Conservation (phyloP, 2,329 filamentous ascomycete species). For the Nigrospora osmanthi region DNA sequence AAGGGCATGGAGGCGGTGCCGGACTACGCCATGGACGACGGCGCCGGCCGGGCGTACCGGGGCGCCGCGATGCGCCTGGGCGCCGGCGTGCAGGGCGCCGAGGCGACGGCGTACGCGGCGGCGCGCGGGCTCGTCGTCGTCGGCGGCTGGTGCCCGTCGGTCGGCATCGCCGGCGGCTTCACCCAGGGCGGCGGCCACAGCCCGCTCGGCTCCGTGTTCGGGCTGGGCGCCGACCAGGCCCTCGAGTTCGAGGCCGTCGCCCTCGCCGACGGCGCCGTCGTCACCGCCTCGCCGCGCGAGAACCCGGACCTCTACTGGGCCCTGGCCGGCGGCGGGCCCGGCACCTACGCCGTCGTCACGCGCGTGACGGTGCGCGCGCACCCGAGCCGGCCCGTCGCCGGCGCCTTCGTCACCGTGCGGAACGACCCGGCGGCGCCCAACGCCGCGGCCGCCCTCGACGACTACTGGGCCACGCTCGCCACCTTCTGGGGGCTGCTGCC, state of each 20-base stretch:
- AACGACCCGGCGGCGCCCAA: not conserved
- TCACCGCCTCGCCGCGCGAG: slow-evolving; percentile 31
- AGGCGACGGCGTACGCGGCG: no score
- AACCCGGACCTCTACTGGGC: slow-evolving; percentile 49
- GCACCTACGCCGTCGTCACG: slow-evolving; percentile 16
- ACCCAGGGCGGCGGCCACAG: slow-evolving; percentile 37
- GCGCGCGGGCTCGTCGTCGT: slow-evolving; percentile 6
- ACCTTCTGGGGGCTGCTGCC: not conserved
- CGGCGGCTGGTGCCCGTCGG: slow-evolving; percentile 8
- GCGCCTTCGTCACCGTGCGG: not conserved
- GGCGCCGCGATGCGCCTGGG: slow-evolving; percentile 24
- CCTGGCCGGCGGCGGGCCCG: slow-evolving; percentile 39
- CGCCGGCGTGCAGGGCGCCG: slow-evolving; percentile 19
- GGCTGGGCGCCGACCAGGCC: slow-evolving; percentile 40
- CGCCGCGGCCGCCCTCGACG: not conserved
- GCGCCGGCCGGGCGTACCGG: slow-evolving; percentile 6
- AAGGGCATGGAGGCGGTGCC: slow-evolving; percentile 30
- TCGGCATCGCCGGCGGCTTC: slow-evolving; percentile 32
- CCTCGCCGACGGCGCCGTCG: slow-evolving; percentile 28
- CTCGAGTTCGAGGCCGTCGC: slow-evolving; percentile 37
- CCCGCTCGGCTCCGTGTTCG: slow-evolving; percentile 30
- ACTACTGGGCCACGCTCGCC: not conserved
- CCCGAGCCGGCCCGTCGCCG: not conserved
- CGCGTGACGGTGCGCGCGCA: not conserved
- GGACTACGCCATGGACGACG: slow-evolving; percentile 16